Conservation (phyloP, 2,329 filamentous ascomycete species). For the Ascomycota sp. region DNA sequence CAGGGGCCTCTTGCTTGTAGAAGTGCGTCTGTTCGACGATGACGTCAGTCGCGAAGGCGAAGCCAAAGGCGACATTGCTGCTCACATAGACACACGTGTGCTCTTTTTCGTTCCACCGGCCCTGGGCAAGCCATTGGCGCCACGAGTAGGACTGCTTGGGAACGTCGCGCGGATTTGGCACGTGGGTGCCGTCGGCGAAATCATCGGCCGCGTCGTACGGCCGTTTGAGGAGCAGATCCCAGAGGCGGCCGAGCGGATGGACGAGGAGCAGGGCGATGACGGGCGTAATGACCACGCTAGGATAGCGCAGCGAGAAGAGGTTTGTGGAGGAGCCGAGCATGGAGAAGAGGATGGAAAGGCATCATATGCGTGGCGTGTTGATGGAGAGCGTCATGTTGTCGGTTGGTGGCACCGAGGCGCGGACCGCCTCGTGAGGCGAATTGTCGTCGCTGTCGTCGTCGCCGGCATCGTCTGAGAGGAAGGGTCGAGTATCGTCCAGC, state of each 20-base stretch:
- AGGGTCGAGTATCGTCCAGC: slow-evolving; percentile 17
- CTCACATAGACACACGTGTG: slow-evolving; percentile 78
- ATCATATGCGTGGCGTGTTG: slow-evolving; percentile 78
- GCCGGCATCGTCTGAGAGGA: slow-evolving; percentile 22
- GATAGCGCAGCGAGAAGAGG: slow-evolving; percentile 75
- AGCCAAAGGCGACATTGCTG: slow-evolving; percentile 77
- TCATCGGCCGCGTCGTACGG: slow-evolving; percentile 27
- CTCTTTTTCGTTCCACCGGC: slow-evolving; percentile 73
- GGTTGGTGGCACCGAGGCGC: slow-evolving; percentile 56
- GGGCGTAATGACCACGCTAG: slow-evolving; percentile 73
- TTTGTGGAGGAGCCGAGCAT: slow-evolving; percentile 68
- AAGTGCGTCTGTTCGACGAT: slow-evolving; percentile 83
- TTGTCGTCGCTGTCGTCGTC: slow-evolving; percentile 50
- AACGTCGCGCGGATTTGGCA: too few relatives aligned
- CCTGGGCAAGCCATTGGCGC: slow-evolving; percentile 59
- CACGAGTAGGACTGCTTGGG: slow-evolving; percentile 20
- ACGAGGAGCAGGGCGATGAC: slow-evolving; percentile 74
- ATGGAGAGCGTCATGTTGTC: slow-evolving; percentile 65
- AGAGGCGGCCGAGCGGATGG: slow-evolving; percentile 62
- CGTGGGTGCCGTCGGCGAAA: slow-evolving; percentile 27
- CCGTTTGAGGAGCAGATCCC: slow-evolving; percentile 55
- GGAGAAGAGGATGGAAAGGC: slow-evolving; percentile 58
- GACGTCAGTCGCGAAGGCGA: slow-evolving; percentile 75
- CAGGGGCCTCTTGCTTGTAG: slow-evolving; percentile 61
- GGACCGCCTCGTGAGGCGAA: slow-evolving; percentile 59